Base-by-base conservation (phyloP, 108 stramenopile genomes). In the Pseudonitzschia pungens region DNA sequence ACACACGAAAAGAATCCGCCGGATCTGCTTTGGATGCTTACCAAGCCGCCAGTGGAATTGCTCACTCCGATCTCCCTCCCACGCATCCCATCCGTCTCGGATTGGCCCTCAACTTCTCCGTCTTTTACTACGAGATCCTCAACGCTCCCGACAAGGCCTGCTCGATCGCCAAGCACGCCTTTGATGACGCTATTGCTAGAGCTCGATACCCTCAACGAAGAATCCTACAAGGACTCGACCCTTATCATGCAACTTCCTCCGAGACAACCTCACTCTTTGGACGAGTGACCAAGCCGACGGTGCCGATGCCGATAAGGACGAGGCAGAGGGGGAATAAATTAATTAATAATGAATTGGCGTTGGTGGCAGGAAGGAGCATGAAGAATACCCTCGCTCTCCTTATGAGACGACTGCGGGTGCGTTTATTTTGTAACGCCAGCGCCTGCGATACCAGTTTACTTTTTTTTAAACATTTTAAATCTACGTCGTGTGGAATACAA, bases 261-360 rank as follows among this genome's bases (percentile, higher is more conserved):
- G 99, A 54, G 99, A 99, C 82, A 99, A 99, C 98, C 84, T 99
- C 71, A 99, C 99, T 14, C 81, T 99, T 77, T 99, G 99, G 99
- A 99, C 99, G 21, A 86, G 84, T 29, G 99, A 99, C 72, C 96
- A 97, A 73, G 94, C 94, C 41, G 96, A 89, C 44, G 93, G 83
- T 52, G 93, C 81, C 48, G 90, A 85, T 29, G 92, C 74, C 28
- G 92, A 85, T 54, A 91, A 86, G 18, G 86, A 66, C 36, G 84
- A 86, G 45, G 80, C 81, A 7, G 21, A 42, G 20, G 64, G 24
- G 16, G 40, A 65, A 22, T 65, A 65, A 65, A 65, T n/a, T n/a
- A n/a, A n/a, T n/a, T n/a, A n/a, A n/a, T n/a, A n/a, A n/a, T n/a
- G n/a, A n/a, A n/a, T n/a, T n/a, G n/a, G n/a, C n/a, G n/a, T n/a